Evolutionary conservation across 1,139 yeast species (phyloP), one percentile per base, ranked within the genome.

Genomic region (Diutina siamensis): DNA sequence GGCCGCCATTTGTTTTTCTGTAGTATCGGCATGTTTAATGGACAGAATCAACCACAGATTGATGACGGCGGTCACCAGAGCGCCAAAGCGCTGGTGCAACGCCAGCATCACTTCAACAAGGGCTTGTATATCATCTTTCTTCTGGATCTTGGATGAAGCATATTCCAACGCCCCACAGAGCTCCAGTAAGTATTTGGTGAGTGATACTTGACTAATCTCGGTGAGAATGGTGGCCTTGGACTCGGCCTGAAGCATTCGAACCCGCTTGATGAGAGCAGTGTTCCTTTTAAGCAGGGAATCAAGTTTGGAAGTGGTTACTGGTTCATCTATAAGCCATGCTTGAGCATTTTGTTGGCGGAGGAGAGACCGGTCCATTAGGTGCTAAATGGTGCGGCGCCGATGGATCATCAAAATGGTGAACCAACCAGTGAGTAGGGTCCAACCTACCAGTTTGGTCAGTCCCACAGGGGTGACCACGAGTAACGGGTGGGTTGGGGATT

Each of bases 211-310:
- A 10, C 66, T 58, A 40, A 88, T 71, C 48, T 87, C 95, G 47
- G 74, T 74, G 28, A 86, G 50, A 4, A 85, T 61, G 4, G 70
- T 58, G 3, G 57, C 55, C 44, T 53, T 56, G 38, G 64, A 67
- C 2, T 77, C 83, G 35, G 68, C 73, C 33, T 46, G 48, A 19
- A 47, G 20, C 3, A 74, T 68, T 50, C 80, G 72, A 46, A 87
- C 62, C 55, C 83, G 83, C 57, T 82, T 83, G 48, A 87, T 80
- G 54, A 87, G 85, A 0, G 88, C 83, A 3, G 88, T 81, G 58
- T 89, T 87, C 58, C 83, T 85, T 67, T 88, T 89, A 50, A 89
- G 65, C 46, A 92, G 81, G 0, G 94, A 69, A 57, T 89, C 97
- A 15, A 82, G 65, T 44, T 73, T 70, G 15, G 58, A 51, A 1